Evolutionary conservation across 768 basidiomycete genomes (phyloP), one percentile per base, ranked within the genome.

Genomic region (Tephrocybe sp.): DNA sequence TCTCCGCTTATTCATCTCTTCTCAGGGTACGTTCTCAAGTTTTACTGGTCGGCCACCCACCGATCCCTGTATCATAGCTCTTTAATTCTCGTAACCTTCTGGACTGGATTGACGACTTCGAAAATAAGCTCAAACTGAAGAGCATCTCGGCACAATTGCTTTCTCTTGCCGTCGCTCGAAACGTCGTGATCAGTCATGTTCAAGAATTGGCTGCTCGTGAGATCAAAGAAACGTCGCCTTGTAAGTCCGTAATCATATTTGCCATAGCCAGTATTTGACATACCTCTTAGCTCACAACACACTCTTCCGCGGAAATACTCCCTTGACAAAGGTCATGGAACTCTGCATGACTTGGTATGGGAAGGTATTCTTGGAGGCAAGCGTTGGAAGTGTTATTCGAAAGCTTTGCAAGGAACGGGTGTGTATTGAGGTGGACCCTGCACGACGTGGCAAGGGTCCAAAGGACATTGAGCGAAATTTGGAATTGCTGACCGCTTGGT

Each of bases 311-410:
- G 87, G 84, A 30, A 86, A 86, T 56, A 83, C 83, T 9, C 77
- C 72, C 28, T 73, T 85, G 55, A 86, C 84, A 50, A 91, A 82
- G 68, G 82, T 86, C 22, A 80, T 92, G 70, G 91, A 93, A 59
- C 69, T 83, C 5, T 84, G 83, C 58, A 90, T 95, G 82, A 73
- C 75, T n/a, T 83, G 82, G 71, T 88, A 92, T 59, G 91, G 91
- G n/a, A 82, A 74, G 59, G 71, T 73, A 1, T 93, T 92, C 61
- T 75, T 96, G 18, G 89, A 92, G 60, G 81, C 83, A 11, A 89
- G 88, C 59, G 78, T 96, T 34, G 92, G 91, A 5, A 64, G 67
- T 22, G 75, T 82, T 35, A 76, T 96, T 37, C 83, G 87, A 42
- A 76, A 78, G 32, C 70, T 95, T 42, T 87, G 82, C 63, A 65